Evolutionary conservation across 2,329 filamentous ascomycete species (phyloP).

Genomic region (Diaporthe eres): DNA sequence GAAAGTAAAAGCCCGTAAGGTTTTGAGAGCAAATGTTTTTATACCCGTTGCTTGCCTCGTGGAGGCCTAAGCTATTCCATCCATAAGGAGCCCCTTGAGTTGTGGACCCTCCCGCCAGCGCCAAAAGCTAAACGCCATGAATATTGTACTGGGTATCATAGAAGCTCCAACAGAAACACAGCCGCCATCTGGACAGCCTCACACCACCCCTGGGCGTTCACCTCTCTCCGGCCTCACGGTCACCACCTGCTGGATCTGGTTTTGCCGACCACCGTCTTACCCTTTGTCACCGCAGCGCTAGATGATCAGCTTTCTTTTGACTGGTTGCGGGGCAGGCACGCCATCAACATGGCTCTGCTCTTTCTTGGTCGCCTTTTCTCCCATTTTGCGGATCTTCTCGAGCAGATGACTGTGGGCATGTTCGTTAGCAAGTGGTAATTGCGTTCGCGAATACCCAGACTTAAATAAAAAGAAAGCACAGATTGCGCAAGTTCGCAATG

Average conservation of each 20-base stretch:
- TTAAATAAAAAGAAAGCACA: slow-evolving; percentile 43
- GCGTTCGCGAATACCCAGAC: slow-evolving; percentile 46
- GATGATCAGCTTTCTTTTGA: slow-evolving; percentile 61
- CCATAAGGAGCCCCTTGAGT: not conserved
- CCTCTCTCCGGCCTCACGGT: not conserved
- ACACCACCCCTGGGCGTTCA: not conserved
- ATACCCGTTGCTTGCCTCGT: not conserved
- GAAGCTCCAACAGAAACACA: slow-evolving; percentile 20
- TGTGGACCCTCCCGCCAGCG: not conserved
- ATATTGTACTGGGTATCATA: slow-evolving; percentile 18
- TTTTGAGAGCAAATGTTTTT: not conserved
- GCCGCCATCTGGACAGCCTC: not conserved
- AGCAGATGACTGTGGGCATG: slow-evolving; percentile 63
- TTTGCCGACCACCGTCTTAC: not conserved
- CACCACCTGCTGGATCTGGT: not conserved
- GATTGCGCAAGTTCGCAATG: not conserved
- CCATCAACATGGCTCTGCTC: slow-evolving; percentile 53
- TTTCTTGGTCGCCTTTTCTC: slow-evolving; percentile 53
- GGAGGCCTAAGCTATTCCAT: not conserved
- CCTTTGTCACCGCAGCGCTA: slow-evolving; percentile 42
- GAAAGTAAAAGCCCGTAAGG: not conserved
- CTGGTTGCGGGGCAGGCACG: slow-evolving; percentile 55
- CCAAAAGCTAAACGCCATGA: not conserved
- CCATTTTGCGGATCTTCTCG: slow-evolving; percentile 65
- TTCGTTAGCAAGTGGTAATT: slow-evolving; percentile 52